These are phyloP conservation scores for Nannizzia gypsea DNA, from an alignment of 2,329 filamentous ascomycete genomes.

Conservation along the genomic window DNA sequence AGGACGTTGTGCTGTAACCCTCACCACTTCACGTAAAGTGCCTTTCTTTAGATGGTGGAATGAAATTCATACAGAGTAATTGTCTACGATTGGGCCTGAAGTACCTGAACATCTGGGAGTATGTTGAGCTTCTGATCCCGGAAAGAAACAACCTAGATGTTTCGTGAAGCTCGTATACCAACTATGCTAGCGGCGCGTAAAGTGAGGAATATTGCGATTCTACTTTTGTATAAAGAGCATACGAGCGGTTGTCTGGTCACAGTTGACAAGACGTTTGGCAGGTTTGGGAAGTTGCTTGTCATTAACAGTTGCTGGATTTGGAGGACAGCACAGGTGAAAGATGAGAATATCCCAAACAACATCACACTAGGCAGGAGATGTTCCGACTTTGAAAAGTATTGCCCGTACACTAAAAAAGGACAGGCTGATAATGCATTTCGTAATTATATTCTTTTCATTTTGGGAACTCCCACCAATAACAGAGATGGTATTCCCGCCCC, in stretches of 20 bases:
- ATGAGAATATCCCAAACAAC: neutral
- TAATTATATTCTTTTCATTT: constrained; percentile 6
- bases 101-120: too few relatives aligned
- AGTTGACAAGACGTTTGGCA: neutral
- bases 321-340: constrained; percentile 4
- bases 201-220: neutral
- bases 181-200: neutral
- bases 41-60: too few relatives aligned
- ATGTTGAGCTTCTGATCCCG: too few relatives aligned
- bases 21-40: too few relatives aligned
- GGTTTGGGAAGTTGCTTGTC: neutral
- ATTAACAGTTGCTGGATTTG: neutral
- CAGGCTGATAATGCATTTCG: neutral
- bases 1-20: too few relatives aligned
- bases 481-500: constrained; percentile 2
- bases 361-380: neutral
- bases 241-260: neutral
- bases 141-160: too few relatives aligned
- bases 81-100: too few relatives aligned
- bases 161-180: too few relatives aligned
- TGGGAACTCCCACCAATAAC: neutral
- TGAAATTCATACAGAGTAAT: too few relatives aligned
- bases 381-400: neutral
- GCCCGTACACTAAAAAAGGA: constrained; percentile 4
- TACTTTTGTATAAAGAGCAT: neutral